Evolutionary conservation across 495 filamentous ascomycete species (phyloP).

Genomic region (Amorphotheca resinae): DNA sequence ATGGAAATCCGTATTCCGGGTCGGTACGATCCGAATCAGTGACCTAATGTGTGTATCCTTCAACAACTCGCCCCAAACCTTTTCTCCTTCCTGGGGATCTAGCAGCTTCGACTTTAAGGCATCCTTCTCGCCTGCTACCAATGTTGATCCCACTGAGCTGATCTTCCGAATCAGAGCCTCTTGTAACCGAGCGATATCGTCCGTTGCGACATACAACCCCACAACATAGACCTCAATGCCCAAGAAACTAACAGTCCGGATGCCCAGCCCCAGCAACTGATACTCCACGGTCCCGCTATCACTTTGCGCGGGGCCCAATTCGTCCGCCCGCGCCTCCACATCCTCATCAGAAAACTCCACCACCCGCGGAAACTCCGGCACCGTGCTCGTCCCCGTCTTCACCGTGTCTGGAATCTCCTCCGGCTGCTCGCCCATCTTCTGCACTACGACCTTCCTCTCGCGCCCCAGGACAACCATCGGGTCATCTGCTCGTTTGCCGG

Average conservation of each 20-base stretch:
- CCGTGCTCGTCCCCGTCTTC: conserved; percentile 66
- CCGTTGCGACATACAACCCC: conserved; percentile 73
- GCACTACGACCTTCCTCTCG: conserved; percentile 43
- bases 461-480: conserved; percentile 31
- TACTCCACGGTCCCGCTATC: conserved; percentile 44
- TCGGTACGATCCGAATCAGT: conserved; percentile 68
- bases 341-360: conserved; percentile 38
- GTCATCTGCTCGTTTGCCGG: conserved; percentile 26
- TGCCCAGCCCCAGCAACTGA: conserved; percentile 73
- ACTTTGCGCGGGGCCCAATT: conserved; percentile 14
- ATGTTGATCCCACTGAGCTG: conserved; percentile 60
- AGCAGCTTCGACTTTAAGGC: conserved; percentile 53
- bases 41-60: conserved; percentile 50
- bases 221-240: conserved; percentile 91
- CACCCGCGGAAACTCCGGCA: conserved; percentile 69
- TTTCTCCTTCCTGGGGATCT: conserved; percentile 52
- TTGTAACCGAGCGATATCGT: conserved; percentile 51
- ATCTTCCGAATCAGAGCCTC: conserved; percentile 34
- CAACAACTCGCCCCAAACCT: conserved; percentile 62
- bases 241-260: conserved; percentile 80
- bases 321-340: conserved; percentile 7
- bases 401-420: conserved; percentile 49
- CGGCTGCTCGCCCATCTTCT: conserved; percentile 26
- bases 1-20: conserved; percentile 78
- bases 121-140: conserved; percentile 69